Base-by-base conservation (phyloP, 352 stramenopile genomes). In the Globisporangium cylindrosporum region DNA sequence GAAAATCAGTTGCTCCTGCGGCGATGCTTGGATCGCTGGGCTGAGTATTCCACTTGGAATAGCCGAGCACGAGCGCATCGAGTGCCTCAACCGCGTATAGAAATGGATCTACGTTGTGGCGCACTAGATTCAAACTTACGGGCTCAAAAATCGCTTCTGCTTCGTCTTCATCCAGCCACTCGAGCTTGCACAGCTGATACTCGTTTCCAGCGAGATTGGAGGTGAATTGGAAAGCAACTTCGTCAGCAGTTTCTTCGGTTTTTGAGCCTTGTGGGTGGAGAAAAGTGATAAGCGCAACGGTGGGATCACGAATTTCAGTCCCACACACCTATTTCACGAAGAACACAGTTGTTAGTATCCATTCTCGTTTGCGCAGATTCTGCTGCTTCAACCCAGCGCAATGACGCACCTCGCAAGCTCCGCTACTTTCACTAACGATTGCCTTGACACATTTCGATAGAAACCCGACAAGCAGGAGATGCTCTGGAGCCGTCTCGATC, bases 91-190 rank as follows among this genome's bases (percentile, higher is more conserved):
- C 66, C 0, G 69, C 76, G 5, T 55, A 68, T 10, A 86, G 66
- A 22, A 72, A 82, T 6, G 73, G 65, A 29, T 91, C 78, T 9
- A 90, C 67, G 12, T 68, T 51, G 20, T 88, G 73, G 6, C 73
- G 72, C 18, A 49, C 8, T 1, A 69, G 56, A 9, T 76, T 87
- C 32, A 89, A 69, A 1, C 67, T 57, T 6, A 67, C 62, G 0
- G 79, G 65, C 6, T 65, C 51, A 20, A 88, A 90, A 0, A 71
- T 62, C 0, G 58, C 48, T 15, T 67, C 59, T n/a, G 85, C 75
- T 5, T 74, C 64, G 14, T 73, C 75, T 48, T 89, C 81, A 34
- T 82, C 78, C 27, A 79, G 62, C 83, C 81, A 90, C 48, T 88
- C 80, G 24, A 91, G 69, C 25, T 77, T 79, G 60, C 71, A 82